Conservation (phyloP, 345 rosid genomes). For the Trapa incisa region DNA sequence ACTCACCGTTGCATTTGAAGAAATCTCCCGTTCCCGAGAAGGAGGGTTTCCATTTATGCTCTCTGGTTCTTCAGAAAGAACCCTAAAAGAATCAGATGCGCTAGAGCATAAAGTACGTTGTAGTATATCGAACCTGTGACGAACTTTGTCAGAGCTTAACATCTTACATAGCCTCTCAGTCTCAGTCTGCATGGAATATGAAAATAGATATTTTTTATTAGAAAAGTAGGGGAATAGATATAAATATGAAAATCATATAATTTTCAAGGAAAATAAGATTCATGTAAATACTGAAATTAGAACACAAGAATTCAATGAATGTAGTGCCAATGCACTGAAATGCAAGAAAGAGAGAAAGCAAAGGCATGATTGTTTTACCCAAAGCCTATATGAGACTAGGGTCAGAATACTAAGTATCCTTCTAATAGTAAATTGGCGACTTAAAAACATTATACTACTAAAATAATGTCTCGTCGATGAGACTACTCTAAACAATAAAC, state of each 20-base stretch:
- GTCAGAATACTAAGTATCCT: neutral
- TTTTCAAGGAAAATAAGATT: neutral
- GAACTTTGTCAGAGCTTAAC: slow-evolving; percentile 31
- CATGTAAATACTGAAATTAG: neutral
- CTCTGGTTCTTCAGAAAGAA: slow-evolving; percentile 32
- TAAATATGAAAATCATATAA: too few relatives aligned
- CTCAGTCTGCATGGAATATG: slow-evolving; percentile 38
- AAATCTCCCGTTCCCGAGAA: slow-evolving; percentile 25
- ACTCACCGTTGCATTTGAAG: slow-evolving; percentile 52
- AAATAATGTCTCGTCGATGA: neutral
- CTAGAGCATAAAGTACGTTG: slow-evolving; percentile 44
- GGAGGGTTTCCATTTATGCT: slow-evolving; percentile 13
- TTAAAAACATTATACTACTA: neutral
- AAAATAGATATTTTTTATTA: neutral
- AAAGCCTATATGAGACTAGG: too few relatives aligned
- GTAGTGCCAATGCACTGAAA: neutral
- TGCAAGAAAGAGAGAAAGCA: neutral
- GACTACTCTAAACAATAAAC: neutral
- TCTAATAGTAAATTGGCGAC: neutral
- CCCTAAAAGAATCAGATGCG: slow-evolving; percentile 41
- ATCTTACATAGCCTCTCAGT: slow-evolving; percentile 51
- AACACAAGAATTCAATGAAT: neutral
- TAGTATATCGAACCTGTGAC: slow-evolving; percentile 21
- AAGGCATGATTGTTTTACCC: neutral
- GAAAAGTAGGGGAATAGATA: too few relatives aligned